Conservation (phyloP, 2,329 filamentous ascomycete species). For the Botrytis sinoallii region DNA sequence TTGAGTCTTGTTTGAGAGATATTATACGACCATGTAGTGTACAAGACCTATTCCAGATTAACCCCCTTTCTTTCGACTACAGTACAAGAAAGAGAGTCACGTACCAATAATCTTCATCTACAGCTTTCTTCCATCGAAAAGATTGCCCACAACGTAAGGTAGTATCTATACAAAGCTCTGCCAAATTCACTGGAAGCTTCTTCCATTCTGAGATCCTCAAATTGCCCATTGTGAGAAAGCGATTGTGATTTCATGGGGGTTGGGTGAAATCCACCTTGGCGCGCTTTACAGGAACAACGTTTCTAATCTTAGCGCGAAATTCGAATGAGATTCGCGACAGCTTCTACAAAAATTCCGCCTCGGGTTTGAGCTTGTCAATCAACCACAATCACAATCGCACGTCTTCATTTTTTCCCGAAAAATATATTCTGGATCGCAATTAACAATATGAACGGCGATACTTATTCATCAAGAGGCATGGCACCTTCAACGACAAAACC, state of each 20-base stretch:
- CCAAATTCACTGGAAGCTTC: constrained; percentile 76
- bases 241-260: constrained; percentile 13
- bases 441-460: constrained; percentile 77
- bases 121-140: constrained; percentile 88
- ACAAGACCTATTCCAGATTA: constrained; percentile 59
- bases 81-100: constrained; percentile 11
- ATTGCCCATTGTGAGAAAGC: constrained; percentile 29
- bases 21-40: constrained; percentile 82
- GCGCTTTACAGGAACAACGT: constrained; percentile 14
- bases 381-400: constrained; percentile 13
- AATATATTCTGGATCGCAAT: not conserved
- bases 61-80: constrained; percentile 21
- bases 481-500: constrained; percentile 33
- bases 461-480: constrained; percentile 73
- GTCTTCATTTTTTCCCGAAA: not conserved
- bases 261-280: constrained; percentile 12
- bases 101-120: constrained; percentile 81
- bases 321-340: constrained; percentile 21
- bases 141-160: constrained; percentile 93
- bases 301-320: constrained; percentile 21
- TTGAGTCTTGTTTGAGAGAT: constrained; percentile 77
- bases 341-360: constrained; percentile 21
- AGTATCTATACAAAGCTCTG: constrained; percentile 91
- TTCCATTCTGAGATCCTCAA: constrained; percentile 71
- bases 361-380: constrained; percentile 6